Percentiles rank a stretch among this genome's conserved stretches.
These are phyloP conservation scores for Claviceps sp. DNA, from an alignment of 2,329 filamentous ascomycete species.

Conservation along the genomic window DNA sequence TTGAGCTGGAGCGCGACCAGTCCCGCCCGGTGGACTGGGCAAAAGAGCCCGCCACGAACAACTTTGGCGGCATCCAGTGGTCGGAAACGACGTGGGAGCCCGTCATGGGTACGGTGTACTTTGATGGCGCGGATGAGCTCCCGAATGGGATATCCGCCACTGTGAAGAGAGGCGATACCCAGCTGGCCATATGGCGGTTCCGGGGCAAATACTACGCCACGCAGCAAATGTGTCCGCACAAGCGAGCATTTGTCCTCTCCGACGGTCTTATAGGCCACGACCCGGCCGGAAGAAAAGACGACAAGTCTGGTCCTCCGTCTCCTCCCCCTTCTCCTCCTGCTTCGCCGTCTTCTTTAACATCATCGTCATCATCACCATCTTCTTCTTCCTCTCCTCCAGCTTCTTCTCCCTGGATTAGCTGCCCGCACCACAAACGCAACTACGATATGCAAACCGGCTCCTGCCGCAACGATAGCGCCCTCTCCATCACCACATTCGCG, in stretches of 20 bases:
- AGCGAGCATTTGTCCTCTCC: constrained; percentile 76
- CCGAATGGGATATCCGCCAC: constrained; percentile 63
- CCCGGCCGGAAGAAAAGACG: constrained; percentile 20
- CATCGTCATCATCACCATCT: background rate
- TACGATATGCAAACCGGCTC: constrained; percentile 61
- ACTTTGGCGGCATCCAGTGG: constrained; percentile 64
- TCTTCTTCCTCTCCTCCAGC: constrained; percentile 3
- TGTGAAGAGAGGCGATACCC: constrained; percentile 77
- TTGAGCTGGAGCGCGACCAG: constrained; percentile 60
- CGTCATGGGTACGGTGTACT: constrained; percentile 56
- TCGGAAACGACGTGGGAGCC: constrained; percentile 58
- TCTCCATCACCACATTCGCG: constrained; percentile 73
- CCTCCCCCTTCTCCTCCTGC: no score
- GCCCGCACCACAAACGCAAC: constrained; percentile 82
- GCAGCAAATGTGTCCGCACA: constrained; percentile 93
- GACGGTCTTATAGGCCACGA: constrained; percentile 62
- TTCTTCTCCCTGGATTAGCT: constrained; percentile 61
- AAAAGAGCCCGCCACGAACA: constrained; percentile 48
- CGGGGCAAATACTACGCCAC: constrained; percentile 69
- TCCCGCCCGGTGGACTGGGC: constrained; percentile 66
- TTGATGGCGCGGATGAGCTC: constrained; percentile 46
- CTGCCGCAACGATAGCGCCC: constrained; percentile 59
- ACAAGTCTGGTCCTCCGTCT: background rate
- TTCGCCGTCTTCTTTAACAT: background rate
- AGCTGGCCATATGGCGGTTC: constrained; percentile 77